phyloP scores from a whole-genome alignment of 1,139 yeast species.

The Pichia sp. region DNA sequence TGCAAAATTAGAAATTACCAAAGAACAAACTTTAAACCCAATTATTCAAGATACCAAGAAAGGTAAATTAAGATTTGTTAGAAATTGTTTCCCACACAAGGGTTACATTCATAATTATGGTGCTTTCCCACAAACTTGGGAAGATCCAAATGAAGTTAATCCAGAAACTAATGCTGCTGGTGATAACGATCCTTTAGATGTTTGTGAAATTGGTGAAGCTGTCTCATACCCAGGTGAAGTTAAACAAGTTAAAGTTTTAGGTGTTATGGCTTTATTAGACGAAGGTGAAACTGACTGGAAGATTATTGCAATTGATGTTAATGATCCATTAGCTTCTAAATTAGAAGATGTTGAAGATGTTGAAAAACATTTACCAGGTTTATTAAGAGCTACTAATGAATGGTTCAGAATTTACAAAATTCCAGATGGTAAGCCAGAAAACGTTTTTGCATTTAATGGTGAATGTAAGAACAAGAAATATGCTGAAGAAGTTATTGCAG shows the following conservation, averaged over 20 bases:
- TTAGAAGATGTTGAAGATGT: conserved; percentile 73
- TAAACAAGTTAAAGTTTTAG: conserved; percentile 75
- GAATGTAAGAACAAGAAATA: conserved; percentile 68
- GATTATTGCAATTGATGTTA: conserved; percentile 66
- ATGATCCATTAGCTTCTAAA: conserved; percentile 71
- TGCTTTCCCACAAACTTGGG: conserved; percentile 95
- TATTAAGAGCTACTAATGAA: conserved; percentile 73
- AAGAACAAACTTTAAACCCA: conserved; percentile 64
- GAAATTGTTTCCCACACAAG: conserved; percentile 84
- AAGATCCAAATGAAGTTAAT: conserved; percentile 65
- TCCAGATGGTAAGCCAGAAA: conserved; percentile 87
- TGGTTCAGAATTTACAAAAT: conserved; percentile 90
- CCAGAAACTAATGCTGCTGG: conserved; percentile 79
- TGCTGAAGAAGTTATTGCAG: conserved; percentile 64
- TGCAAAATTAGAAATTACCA: conserved; percentile 79
- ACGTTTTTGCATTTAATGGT: conserved; percentile 80
- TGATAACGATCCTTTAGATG: conserved; percentile 88
- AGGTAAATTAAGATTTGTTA: conserved; percentile 74
- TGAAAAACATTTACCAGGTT: conserved; percentile 68
- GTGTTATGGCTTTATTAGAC: conserved; percentile 80
- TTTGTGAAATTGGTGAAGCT: conserved; percentile 77
- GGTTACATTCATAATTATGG: conserved; percentile 93
- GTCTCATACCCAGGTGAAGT: conserved; percentile 70
- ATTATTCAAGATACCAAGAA: conserved; percentile 82
- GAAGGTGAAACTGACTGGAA: conserved; percentile 97